Base-by-base conservation (phyloP, 2,329 filamentous ascomycete species). In the Colletotrichum falcatum region DNA sequence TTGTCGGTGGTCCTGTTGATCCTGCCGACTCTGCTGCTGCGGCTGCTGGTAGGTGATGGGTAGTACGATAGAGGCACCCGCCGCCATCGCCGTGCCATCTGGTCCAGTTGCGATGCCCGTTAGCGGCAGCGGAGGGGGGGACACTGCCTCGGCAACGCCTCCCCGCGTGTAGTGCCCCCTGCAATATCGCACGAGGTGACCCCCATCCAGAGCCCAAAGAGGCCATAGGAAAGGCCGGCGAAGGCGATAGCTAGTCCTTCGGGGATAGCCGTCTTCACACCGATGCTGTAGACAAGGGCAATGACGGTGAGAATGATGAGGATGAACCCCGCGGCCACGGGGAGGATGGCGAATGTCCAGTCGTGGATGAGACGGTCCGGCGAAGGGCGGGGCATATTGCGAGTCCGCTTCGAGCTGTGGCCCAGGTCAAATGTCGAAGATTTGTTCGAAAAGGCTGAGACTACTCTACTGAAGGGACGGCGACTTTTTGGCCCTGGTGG, bases 211-310 rank as follows among this genome's bases (percentile, higher is more conserved):
- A 69, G 26, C 14, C 62, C 58, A 14, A 72, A 59, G 61, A 73
- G 35, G 3, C 49, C 59, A 12, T 44, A 59, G n/a, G 55, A 35
- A 23, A 60, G 44, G 18, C 60, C 46, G 1, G 65, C 54, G 28
- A 71, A 59, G 18, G 53, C 56, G 11, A 39, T 49, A 14, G 48
- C 58, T 5, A 65, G 60, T 9, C 42, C 44, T 28, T 39, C 23
- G 12, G 69, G 69, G 2, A 72, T 58, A 23, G 65, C 51, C 55
- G 62, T 44, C 44, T 53, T 37, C 16, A 55, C 61, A n/a, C 60
- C 58, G 58, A 62, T 53, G 18, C 61, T 61, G 61, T 65, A 73
- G 33, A 66, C 53, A 14, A 73, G 65, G 53, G 56, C 61, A 53
- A 69, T 26, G 23, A 68, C 55, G 46, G 65, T 62, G 42, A 61